Conservation (phyloP, 176 grass and related monocot species). For the Lolium perenne region DNA sequence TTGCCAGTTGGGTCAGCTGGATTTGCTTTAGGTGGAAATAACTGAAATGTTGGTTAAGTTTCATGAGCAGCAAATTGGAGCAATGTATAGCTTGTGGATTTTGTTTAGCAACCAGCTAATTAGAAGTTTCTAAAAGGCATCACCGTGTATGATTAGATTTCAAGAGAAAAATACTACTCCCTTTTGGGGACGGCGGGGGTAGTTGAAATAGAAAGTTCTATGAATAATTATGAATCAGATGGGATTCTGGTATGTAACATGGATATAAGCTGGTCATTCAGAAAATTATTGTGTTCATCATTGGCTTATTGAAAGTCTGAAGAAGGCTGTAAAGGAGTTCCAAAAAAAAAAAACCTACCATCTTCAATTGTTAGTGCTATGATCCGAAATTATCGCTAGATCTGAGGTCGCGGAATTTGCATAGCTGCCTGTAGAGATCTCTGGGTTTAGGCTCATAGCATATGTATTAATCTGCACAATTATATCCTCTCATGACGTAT, state of each 20-base stretch:
- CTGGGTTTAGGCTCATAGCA: neutral
- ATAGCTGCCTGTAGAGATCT: slow-evolving; percentile 29
- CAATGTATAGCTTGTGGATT: neutral
- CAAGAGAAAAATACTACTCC: neutral
- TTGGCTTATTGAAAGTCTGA: neutral
- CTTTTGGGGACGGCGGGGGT: too few relatives aligned
- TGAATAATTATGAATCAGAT: neutral
- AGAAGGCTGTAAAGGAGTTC: neutral
- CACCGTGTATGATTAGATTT: neutral
- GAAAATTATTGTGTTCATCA: neutral
- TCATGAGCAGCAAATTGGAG: neutral
- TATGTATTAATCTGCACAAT: neutral
- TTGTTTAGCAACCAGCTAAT: neutral
- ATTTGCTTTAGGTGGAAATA: neutral
- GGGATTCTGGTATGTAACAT: neutral
- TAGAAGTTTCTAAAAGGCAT: neutral
- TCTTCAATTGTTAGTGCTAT: neutral
- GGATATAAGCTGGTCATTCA: neutral
- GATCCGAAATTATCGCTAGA: neutral
- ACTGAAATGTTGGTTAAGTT: neutral
- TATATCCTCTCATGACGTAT: slow-evolving; percentile 9
- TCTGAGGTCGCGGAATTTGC: slow-evolving; percentile 3
- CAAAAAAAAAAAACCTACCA: neutral
- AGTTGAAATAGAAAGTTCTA: neutral
- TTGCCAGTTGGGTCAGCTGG: neutral